Conservation (phyloP, 2,329 filamentous ascomycete genomes). For the Hymenoscyphus linearis region DNA sequence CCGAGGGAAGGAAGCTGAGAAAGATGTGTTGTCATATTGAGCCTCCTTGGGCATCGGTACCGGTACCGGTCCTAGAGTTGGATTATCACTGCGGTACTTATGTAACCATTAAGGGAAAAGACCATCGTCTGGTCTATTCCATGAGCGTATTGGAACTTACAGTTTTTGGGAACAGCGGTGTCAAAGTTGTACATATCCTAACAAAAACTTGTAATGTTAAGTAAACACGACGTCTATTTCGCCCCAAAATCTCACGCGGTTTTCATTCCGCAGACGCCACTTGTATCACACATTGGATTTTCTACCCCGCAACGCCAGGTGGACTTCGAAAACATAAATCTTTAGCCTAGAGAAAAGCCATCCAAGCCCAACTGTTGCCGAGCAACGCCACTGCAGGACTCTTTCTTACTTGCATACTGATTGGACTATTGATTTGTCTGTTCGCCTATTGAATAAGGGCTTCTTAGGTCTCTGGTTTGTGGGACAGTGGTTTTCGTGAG, state of each 20-base stretch:
- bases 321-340: neutral
- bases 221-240: neutral
- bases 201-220: neutral
- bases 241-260: neutral
- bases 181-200: neutral
- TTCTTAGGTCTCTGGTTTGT: neutral
- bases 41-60: neutral
- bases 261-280: neutral
- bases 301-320: neutral
- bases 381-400: neutral
- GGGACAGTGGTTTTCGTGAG: neutral
- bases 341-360: neutral
- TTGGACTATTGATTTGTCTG: neutral
- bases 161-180: neutral
- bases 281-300: neutral
- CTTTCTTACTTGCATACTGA: neutral
- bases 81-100: neutral
- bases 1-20: neutral
- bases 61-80: neutral
- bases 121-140: neutral
- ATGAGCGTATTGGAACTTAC: neutral
- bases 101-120: neutral
- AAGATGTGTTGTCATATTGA: neutral
- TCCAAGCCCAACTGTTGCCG: neutral
- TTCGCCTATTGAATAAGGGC: neutral